Percentiles rank a stretch among this genome's conserved stretches.
Conservation (phyloP, 2,329 filamentous ascomycete genomes). For the Ophiostoma piceae region DNA sequence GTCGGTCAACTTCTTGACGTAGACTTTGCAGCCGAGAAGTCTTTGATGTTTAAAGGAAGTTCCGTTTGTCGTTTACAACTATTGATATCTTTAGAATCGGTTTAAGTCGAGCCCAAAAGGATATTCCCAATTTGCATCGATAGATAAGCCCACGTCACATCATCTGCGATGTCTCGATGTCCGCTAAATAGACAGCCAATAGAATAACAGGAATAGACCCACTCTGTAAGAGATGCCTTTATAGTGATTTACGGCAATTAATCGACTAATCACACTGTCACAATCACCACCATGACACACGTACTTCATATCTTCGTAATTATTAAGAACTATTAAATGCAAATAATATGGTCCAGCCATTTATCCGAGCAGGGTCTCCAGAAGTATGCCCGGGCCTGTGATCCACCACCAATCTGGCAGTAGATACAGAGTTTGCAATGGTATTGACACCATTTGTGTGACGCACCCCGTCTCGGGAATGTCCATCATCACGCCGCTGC, state of each 20-base stretch:
- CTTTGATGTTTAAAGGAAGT: too few relatives aligned
- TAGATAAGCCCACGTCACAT: too few relatives aligned
- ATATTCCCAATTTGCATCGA: too few relatives aligned
- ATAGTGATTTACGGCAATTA: neutral
- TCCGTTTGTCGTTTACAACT: too few relatives aligned
- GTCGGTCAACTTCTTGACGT: too few relatives aligned
- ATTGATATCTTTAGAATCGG: too few relatives aligned
- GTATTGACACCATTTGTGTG: neutral
- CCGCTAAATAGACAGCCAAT: neutral
- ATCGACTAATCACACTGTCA: neutral
- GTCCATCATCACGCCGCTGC: neutral
- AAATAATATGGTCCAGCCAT: neutral
- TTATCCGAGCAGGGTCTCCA: neutral
- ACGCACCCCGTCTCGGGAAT: neutral
- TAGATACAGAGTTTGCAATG: neutral
- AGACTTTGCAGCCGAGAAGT: too few relatives aligned
- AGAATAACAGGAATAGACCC: neutral
- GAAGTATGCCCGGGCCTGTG: neutral
- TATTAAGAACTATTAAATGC: neutral
- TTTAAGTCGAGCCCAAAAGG: too few relatives aligned
- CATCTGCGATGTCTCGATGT: neutral
- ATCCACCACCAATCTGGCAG: constrained; percentile 2
- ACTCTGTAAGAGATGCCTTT: neutral
- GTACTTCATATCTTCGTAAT: neutral
- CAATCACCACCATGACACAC: neutral